Percentiles rank a stretch among this genome's conserved stretches.
phyloP scores from a whole-genome alignment of 2,329 filamentous ascomycete genomes.

The Diplodia corticola region DNA sequence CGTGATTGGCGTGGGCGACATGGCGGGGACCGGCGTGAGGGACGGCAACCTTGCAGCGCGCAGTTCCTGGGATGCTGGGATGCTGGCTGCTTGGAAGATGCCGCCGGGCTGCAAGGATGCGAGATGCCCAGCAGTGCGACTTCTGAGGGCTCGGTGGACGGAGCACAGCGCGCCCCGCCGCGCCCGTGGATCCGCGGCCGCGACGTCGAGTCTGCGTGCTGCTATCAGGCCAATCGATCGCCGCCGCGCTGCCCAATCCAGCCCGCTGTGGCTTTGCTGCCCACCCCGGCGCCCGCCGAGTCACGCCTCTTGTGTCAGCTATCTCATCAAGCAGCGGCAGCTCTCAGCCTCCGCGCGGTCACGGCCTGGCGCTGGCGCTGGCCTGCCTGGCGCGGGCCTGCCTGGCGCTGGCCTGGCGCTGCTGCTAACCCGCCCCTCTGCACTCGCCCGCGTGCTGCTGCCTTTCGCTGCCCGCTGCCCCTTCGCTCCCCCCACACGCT shows the following conservation, averaged over 20 bases:
- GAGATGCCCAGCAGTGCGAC: neutral
- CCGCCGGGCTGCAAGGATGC: conserved; percentile 11
- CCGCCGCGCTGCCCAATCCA: conserved; percentile 15
- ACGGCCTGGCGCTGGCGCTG: neutral
- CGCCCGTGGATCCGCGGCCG: conserved; percentile 7
- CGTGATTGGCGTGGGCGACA: neutral
- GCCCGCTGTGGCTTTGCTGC: conserved; percentile 17
- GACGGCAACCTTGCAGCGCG: conserved; percentile 13
- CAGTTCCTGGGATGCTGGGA: conserved; percentile 15
- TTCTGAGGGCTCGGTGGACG: neutral
- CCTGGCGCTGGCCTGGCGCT: too few species aligned
- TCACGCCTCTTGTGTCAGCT: conserved; percentile 19
- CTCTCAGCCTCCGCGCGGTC: conserved; percentile 12
- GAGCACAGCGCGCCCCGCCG: neutral
- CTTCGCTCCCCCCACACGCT: conserved; percentile 21
- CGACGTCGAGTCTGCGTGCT: neutral
- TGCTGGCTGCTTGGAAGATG: conserved; percentile 6
- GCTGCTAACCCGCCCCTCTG: neutral
- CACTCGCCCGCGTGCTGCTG: conserved; percentile 10
- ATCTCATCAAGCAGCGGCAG: conserved; percentile 16
- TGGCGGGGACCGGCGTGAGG: neutral
- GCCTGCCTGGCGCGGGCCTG: too few species aligned
- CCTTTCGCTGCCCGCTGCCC: conserved; percentile 12
- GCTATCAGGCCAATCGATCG: conserved; percentile 8
- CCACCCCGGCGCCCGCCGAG: conserved; percentile 17